Percentiles rank a stretch among this genome's conserved stretches.
Conservation (phyloP, 352 stramenopile genomes). For the Pythium aphanidermatum region DNA sequence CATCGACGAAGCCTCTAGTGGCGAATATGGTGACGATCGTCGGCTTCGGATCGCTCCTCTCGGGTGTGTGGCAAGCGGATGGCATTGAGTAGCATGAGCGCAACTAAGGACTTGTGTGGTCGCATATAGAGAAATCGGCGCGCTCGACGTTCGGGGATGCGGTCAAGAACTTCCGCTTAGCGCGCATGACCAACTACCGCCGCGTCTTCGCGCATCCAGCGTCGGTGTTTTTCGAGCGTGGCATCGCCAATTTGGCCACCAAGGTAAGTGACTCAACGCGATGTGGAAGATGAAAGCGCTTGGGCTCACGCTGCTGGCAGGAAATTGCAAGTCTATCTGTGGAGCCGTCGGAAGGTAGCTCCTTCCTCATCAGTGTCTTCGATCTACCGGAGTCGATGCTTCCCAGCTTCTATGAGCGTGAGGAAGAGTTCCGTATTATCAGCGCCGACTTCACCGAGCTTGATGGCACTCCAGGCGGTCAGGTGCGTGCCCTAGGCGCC, state of each 20-base stretch:
- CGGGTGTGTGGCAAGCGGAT: slow-evolving; percentile 22
- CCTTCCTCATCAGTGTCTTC: slow-evolving; percentile 71
- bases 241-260: slow-evolving; percentile 85
- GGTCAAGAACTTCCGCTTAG: slow-evolving; percentile 87
- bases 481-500: slow-evolving; percentile 11
- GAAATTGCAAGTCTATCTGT: slow-evolving; percentile 88
- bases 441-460: slow-evolving; percentile 69
- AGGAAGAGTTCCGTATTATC: slow-evolving; percentile 88
- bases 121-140: slow-evolving; percentile 52
- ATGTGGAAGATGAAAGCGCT: background rate
- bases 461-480: slow-evolving; percentile 24
- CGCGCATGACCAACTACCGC: slow-evolving; percentile 73
- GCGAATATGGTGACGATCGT: slow-evolving; percentile 70
- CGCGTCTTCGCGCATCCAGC: slow-evolving; percentile 89
- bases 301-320: slow-evolving; percentile 14
- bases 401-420: slow-evolving; percentile 69
- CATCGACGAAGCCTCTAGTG: background rate
- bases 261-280: slow-evolving; percentile 25
- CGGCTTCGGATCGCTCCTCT: slow-evolving; percentile 90
- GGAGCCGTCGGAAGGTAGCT: slow-evolving; percentile 44
- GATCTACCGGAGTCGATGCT: slow-evolving; percentile 51
- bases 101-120: background rate
- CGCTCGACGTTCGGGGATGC: slow-evolving; percentile 84
- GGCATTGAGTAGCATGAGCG: background rate
- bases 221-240: slow-evolving; percentile 91